Evolutionary conservation across 768 basidiomycete genomes (phyloP).

Genomic region (Pleurotus sapidus): DNA sequence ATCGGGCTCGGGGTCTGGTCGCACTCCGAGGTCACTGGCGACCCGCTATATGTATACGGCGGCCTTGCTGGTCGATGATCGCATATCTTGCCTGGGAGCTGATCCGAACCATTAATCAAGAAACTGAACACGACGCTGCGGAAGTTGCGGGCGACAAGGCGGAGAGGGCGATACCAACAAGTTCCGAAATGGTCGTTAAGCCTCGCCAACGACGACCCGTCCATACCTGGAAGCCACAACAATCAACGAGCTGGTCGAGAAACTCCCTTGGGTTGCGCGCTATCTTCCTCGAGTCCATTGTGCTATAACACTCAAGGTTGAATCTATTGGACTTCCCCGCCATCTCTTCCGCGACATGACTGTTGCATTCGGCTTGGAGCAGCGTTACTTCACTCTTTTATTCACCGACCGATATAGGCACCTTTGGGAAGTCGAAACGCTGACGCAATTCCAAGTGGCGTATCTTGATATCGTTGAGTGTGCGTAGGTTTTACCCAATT

Average conservation of each 20-base stretch:
- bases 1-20: background rate
- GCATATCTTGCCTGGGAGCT: conserved; percentile 10
- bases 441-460: conserved; percentile 22
- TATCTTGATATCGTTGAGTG: conserved; percentile 29
- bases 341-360: background rate
- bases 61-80: conserved; percentile 17
- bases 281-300: conserved; percentile 13
- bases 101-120: background rate
- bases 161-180: background rate
- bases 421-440: conserved; percentile 17
- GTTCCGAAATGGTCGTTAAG: conserved; percentile 7
- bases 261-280: conserved; percentile 8
- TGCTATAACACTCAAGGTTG: background rate
- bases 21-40: background rate
- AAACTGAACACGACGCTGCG: too few species aligned
- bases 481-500: conserved; percentile 8
- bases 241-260: conserved; percentile 6
- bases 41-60: conserved; percentile 8
- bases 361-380: conserved; percentile 4
- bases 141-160: background rate
- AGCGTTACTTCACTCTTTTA: conserved; percentile 15
- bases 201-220: conserved; percentile 13
- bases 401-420: conserved; percentile 16
- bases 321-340: conserved; percentile 13
- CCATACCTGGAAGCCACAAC: conserved; percentile 8